These are phyloP conservation scores for Curvularia lunata DNA, from an alignment of 2,329 filamentous ascomycete species.

Conservation along the genomic window DNA sequence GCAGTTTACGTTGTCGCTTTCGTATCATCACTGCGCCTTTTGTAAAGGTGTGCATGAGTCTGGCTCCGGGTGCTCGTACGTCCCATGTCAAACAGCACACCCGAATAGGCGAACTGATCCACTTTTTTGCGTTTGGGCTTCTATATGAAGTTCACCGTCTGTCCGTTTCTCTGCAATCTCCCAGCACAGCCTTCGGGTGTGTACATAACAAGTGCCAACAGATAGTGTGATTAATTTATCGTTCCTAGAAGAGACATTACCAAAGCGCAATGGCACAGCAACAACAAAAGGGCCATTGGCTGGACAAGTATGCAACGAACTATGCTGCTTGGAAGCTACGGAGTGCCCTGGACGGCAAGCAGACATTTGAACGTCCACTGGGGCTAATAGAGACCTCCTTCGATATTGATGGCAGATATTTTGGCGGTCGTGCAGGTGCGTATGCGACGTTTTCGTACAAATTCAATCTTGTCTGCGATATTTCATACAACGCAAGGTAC, in stretches of 20 bases:
- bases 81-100: too few species aligned
- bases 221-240: not conserved
- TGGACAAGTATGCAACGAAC: constrained; percentile 49
- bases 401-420: constrained; percentile 53
- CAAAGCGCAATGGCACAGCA: constrained; percentile 3
- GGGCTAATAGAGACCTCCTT: constrained; percentile 55
- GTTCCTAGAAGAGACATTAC: not conserved
- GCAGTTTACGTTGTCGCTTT: too few species aligned
- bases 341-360: constrained; percentile 18
- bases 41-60: too few species aligned
- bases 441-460: not conserved
- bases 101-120: too few species aligned
- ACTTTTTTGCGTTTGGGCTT: too few species aligned
- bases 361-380: constrained; percentile 46
- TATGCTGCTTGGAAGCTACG: constrained; percentile 47
- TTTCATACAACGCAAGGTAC: not conserved
- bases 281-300: constrained; percentile 41
- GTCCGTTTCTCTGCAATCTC: not conserved
- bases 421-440: constrained; percentile 50
- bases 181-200: not conserved
- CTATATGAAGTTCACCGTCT: not conserved
- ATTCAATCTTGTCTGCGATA: not conserved
- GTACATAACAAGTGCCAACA: not conserved
- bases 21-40: too few species aligned
- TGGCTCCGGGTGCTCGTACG: too few species aligned